Conservation (phyloP, 1,139 yeast species). For the Petasospora fabianii region DNA sequence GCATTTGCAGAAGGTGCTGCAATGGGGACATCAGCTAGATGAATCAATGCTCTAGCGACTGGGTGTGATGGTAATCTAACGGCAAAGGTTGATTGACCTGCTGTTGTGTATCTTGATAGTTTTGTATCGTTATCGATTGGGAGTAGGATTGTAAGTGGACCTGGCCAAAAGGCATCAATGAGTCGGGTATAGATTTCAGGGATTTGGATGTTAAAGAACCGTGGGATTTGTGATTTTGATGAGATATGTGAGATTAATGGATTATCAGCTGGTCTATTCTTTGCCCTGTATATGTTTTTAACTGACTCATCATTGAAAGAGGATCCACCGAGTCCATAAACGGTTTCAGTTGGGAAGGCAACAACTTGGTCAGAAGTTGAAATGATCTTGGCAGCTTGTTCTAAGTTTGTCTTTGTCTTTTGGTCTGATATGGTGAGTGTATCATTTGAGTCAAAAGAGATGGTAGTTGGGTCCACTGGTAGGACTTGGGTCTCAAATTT, state of each 20-base stretch:
- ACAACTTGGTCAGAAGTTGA: constrained; percentile 55
- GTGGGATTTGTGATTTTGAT: constrained; percentile 64
- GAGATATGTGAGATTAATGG: constrained; percentile 91
- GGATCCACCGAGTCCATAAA: constrained; percentile 91
- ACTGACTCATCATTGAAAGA: constrained; percentile 75
- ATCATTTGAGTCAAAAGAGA: constrained; percentile 36
- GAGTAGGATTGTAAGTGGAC: constrained; percentile 83
- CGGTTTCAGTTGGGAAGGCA: constrained; percentile 97
- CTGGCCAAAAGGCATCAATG: constrained; percentile 83
- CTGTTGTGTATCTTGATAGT: constrained; percentile 74
- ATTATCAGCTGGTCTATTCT: constrained; percentile 91
- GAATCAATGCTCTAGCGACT: constrained; percentile 85
- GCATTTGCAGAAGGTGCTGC: constrained; percentile 99
- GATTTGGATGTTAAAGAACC: constrained; percentile 50
- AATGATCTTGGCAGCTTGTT: constrained; percentile 57
- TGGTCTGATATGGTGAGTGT: constrained; percentile 48
- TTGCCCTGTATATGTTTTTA: constrained; percentile 72
- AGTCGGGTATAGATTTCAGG: constrained; percentile 66
- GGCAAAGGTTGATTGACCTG: constrained; percentile 85
- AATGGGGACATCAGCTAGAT: constrained; percentile 79
- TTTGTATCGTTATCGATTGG: constrained; percentile 55
- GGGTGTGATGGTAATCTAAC: constrained; percentile 86
- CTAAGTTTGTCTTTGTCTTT: constrained; percentile 46
- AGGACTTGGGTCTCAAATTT: constrained; percentile 36
- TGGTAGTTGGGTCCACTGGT: constrained; percentile 42